phyloP scores from a whole-genome alignment of 371 early-diverging fungal species.

The Chytridium lagenaria region DNA sequence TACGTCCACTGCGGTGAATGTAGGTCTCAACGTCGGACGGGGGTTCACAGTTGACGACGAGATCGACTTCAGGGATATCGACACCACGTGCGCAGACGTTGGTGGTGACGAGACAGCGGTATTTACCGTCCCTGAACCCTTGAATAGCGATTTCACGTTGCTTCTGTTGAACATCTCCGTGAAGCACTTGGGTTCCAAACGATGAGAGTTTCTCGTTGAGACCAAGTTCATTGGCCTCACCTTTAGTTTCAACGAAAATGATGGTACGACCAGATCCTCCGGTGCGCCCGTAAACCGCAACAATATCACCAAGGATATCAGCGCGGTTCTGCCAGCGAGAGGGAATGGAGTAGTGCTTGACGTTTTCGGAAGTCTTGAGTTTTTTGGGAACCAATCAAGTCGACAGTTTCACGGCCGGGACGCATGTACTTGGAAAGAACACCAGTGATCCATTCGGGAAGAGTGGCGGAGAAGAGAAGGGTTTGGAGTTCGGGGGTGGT shows the following conservation, averaged over 20 bases:
- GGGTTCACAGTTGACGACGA: slow-evolving; percentile 97
- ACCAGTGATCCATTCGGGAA: slow-evolving; percentile 83
- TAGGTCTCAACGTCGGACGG: slow-evolving; percentile 93
- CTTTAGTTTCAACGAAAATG: slow-evolving; percentile 92
- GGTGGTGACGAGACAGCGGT: slow-evolving; percentile 64
- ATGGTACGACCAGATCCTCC: slow-evolving; percentile 79
- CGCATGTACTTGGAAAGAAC: slow-evolving; percentile 85
- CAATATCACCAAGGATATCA: slow-evolving; percentile 83
- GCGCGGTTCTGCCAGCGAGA: slow-evolving; percentile 78
- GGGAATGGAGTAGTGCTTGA: slow-evolving; percentile 83
- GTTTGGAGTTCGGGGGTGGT: slow-evolving; percentile 69
- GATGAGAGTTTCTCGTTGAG: slow-evolving; percentile 76
- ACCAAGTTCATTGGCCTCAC: slow-evolving; percentile 88
- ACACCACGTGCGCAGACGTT: slow-evolving; percentile 96
- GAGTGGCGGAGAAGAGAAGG: slow-evolving; percentile 86
- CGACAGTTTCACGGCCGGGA: slow-evolving; percentile 80
- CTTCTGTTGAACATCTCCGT: slow-evolving; percentile 93
- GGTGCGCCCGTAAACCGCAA: slow-evolving; percentile 81
- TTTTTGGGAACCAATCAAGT: slow-evolving; percentile 76
- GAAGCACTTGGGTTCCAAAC: slow-evolving; percentile 84
- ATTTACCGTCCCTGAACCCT: slow-evolving; percentile 86
- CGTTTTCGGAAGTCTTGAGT: slow-evolving; percentile 79
- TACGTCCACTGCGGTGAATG: slow-evolving; percentile 98
- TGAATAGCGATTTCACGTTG: slow-evolving; percentile 87
- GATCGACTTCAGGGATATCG: slow-evolving; percentile 96